These are phyloP conservation scores for Alloascoidea hylecoeti DNA, from an alignment of 805 yeast species.

Conservation along the genomic window DNA sequence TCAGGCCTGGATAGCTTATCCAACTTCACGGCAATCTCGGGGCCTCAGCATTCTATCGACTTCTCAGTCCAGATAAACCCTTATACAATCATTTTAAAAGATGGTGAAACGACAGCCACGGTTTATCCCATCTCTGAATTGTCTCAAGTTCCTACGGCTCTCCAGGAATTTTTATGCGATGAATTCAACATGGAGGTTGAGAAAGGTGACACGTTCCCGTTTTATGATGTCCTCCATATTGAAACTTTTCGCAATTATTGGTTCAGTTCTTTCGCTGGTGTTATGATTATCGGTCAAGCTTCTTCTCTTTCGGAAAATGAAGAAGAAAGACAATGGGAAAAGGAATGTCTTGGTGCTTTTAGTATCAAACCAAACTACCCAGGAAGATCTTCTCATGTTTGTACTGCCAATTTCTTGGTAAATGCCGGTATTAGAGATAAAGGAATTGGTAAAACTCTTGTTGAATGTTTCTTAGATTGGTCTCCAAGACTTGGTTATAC, in stretches of 20 bases:
- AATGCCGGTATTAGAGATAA: slow-evolving; percentile 88
- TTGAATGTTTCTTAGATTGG: slow-evolving; percentile 83
- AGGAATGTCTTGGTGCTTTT: slow-evolving; percentile 82
- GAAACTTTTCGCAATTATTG: slow-evolving; percentile 74
- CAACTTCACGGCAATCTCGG: too few relatives aligned
- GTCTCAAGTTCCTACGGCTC: slow-evolving; percentile 31
- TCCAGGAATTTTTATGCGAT: slow-evolving; percentile 29
- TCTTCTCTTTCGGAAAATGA: slow-evolving; percentile 30
- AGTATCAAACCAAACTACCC: slow-evolving; percentile 81
- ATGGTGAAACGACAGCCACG: slow-evolving; percentile 34
- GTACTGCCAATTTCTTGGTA: slow-evolving; percentile 78
- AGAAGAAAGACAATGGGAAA: slow-evolving; percentile 74
- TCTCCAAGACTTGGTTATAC: slow-evolving; percentile 82
- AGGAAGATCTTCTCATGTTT: slow-evolving; percentile 83
- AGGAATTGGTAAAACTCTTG: slow-evolving; percentile 78
- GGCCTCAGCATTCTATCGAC: too few relatives aligned
- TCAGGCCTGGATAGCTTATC: too few relatives aligned
- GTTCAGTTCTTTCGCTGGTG: slow-evolving; percentile 77
- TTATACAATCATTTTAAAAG: slow-evolving; percentile 24
- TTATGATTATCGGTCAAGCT: slow-evolving; percentile 66
- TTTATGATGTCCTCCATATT: slow-evolving; percentile 53
- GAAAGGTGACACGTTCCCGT: slow-evolving; percentile 56
- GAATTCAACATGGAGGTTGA: slow-evolving; percentile 55
- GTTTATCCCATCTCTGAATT: slow-evolving; percentile 42
- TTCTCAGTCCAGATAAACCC: too few relatives aligned